phyloP scores from a whole-genome alignment of 1,139 yeast genomes.

The Yamadazyma trypodendri region DNA sequence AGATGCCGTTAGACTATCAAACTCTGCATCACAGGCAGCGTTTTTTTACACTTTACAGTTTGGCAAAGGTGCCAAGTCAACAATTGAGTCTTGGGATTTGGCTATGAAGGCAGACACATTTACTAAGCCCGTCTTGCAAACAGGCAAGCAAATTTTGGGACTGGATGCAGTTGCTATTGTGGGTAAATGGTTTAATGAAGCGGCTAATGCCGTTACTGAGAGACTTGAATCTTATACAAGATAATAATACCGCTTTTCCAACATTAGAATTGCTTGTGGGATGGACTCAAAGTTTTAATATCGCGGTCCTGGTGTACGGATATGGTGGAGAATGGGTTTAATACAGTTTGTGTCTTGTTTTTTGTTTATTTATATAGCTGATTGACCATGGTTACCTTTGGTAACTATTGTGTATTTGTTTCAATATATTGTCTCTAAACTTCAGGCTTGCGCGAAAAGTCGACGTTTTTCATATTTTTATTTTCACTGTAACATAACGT shows the following conservation, averaged over 20 bases:
- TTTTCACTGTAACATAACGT: background rate
- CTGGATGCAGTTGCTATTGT: background rate
- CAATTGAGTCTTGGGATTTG: constrained; percentile 1
- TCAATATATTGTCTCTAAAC: constrained; percentile 1
- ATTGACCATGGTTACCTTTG: background rate
- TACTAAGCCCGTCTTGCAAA: background rate
- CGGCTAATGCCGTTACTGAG: background rate
- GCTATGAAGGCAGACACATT: background rate
- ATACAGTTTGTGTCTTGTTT: background rate
- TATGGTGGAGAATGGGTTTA: background rate
- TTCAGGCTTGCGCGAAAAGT: background rate
- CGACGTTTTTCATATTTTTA: constrained; percentile 1
- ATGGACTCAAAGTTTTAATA: background rate
- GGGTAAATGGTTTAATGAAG: background rate
- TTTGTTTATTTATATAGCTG: background rate
- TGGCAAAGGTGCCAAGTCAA: background rate
- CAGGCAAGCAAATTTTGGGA: background rate
- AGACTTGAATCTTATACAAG: background rate
- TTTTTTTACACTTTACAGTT: background rate
- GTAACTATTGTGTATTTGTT: constrained; percentile 1
- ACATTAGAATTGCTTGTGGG: too few relatives aligned
- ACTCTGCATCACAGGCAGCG: background rate
- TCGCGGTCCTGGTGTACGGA: background rate
- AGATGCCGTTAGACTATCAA: background rate
- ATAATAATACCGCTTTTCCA: background rate